Conservation (phyloP, 129 eudicot genomes). For the Escallonia herrerae region DNA sequence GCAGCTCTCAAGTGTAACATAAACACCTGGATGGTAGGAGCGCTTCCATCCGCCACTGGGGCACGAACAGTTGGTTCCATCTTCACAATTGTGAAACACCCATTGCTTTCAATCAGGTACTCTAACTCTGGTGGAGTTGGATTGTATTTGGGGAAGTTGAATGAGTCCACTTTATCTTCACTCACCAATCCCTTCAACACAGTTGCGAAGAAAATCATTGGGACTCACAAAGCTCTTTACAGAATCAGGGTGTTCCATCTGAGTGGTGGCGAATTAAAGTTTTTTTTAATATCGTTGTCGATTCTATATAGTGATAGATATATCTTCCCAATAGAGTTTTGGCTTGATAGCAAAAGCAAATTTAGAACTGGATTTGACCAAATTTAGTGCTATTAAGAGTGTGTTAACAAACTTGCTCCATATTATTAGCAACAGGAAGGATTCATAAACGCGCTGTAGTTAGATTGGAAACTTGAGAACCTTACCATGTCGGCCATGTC, state of each 20-base stretch:
- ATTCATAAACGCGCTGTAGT: too few species aligned
- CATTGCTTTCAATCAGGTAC: constrained; percentile 7
- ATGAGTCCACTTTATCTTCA: constrained; percentile 20
- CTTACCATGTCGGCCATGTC: background rate
- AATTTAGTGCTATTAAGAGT: too few species aligned
- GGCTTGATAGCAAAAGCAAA: too few species aligned
- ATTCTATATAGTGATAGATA: too few species aligned
- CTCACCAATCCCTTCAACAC: constrained; percentile 10
- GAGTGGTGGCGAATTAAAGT: background rate
- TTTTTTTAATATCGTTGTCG: too few species aligned
- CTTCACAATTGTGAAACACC: constrained; percentile 16
- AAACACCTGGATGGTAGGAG: constrained; percentile 13
- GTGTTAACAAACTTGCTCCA: too few species aligned
- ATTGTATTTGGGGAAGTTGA: constrained; percentile 20
- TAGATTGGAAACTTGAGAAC: too few species aligned
- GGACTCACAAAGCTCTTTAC: background rate
- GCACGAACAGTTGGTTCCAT: constrained; percentile 4
- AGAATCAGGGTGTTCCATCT: too few species aligned
- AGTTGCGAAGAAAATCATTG: background rate
- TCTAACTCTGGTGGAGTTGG: constrained; percentile 17
- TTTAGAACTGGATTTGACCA: too few species aligned
- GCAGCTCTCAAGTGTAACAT: constrained; percentile 25
- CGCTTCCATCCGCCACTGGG: background rate
- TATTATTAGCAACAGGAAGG: too few species aligned
- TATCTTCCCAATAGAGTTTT: too few species aligned